Evolutionary conservation across 1,284 basidiomycete genomes (phyloP).

Genomic region (Pulchroboletus neoregius): DNA sequence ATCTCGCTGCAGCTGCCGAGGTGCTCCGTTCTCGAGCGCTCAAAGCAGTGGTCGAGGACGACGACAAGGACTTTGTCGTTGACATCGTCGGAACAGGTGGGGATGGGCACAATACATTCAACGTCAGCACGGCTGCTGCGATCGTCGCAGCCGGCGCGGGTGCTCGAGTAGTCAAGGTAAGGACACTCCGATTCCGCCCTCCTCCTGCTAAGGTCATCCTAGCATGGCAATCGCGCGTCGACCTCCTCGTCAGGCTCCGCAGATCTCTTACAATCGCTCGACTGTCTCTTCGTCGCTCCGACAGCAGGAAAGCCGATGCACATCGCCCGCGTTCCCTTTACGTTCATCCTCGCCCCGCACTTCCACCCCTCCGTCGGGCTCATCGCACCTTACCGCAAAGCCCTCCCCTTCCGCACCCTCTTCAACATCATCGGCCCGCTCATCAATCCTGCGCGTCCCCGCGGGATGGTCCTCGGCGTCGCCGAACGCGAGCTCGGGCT

Average conservation of each 20-base stretch:
- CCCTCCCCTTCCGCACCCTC: constrained; percentile 93
- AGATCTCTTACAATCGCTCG: constrained; percentile 85
- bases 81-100: constrained; percentile 77
- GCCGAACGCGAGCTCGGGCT: constrained; percentile 81
- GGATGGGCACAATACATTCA: constrained; percentile 96
- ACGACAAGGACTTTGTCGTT: constrained; percentile 63
- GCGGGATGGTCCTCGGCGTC: constrained; percentile 88
- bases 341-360: constrained; percentile 91
- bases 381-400: constrained; percentile 82
- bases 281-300: constrained; percentile 74
- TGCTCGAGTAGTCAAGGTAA: constrained; percentile 87
- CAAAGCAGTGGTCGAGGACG: constrained; percentile 53
- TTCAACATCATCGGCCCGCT: constrained; percentile 96
- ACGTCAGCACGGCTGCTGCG: constrained; percentile 93
- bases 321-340: constrained; percentile 71
- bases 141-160: constrained; percentile 95
- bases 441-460: constrained; percentile 87
- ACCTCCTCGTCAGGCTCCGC: constrained; percentile 95
- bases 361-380: constrained; percentile 88
- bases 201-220: neutral
- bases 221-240: constrained; percentile 90
- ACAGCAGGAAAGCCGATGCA: constrained; percentile 51
- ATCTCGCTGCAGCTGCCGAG: constrained; percentile 72
- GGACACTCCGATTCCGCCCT: no score
- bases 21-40: constrained; percentile 69